These are phyloP conservation scores for Hypoxylon sp. DNA, from an alignment of 2,329 filamentous ascomycete species.

Conservation along the genomic window DNA sequence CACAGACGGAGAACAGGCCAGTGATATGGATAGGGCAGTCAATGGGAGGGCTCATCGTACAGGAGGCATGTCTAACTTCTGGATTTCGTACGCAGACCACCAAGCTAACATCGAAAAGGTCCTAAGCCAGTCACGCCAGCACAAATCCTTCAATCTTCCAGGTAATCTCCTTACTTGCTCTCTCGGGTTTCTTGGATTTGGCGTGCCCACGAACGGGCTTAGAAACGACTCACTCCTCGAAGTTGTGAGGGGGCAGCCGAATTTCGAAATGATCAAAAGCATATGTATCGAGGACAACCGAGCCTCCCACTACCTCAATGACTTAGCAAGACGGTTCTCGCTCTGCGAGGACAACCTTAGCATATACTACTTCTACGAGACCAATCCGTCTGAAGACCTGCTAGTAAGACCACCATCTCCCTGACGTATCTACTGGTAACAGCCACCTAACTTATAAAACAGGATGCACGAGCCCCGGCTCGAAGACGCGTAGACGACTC, in stretches of 20 bases:
- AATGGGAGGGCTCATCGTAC: slow-evolving; percentile 10
- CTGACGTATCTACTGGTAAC: not conserved
- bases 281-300: slow-evolving; percentile 2
- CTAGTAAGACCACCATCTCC: not conserved
- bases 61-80: slow-evolving; percentile 2
- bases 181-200: slow-evolving; percentile 9
- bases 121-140: slow-evolving; percentile 1
- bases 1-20: not conserved
- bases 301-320: slow-evolving; percentile 5
- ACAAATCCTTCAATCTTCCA: not conserved
- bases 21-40: slow-evolving; percentile 18
- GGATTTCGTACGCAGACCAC: not conserved
- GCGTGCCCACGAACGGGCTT: slow-evolving; percentile 5
- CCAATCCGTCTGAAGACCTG: slow-evolving; percentile 7
- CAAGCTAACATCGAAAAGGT: not conserved
- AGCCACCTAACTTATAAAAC: not conserved
- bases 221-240: slow-evolving; percentile 16
- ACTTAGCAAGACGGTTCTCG: slow-evolving; percentile 7
- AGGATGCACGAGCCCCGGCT: slow-evolving; percentile 1
- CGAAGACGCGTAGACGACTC: slow-evolving; percentile 9
- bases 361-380: slow-evolving; percentile 15
- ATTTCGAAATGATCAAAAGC: slow-evolving; percentile 17
- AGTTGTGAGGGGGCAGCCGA: slow-evolving; percentile 4
- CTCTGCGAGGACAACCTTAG: slow-evolving; percentile 4
- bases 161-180: not conserved